Conservation (phyloP, 169 alveolate species). For the Babesia ovata region DNA sequence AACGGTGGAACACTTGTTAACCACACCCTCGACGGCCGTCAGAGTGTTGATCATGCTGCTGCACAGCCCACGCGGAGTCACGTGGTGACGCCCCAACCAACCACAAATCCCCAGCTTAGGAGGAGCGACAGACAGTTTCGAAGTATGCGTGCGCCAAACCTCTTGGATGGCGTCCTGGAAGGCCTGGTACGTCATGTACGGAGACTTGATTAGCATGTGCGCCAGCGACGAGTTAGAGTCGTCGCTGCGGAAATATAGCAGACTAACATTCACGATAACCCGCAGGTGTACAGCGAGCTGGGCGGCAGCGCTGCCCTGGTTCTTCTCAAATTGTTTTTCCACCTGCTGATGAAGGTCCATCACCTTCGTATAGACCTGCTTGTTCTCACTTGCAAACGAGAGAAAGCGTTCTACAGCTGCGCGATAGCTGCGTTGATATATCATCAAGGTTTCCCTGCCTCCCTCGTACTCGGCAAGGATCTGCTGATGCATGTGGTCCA, state of each 20-base stretch:
- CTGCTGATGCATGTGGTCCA: conserved; percentile 54
- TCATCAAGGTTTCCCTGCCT: conserved; percentile 29
- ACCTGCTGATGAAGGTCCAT: conserved; percentile 54
- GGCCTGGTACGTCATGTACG: conserved; percentile 81
- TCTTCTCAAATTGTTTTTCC: conserved; percentile 42
- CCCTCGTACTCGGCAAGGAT: conserved; percentile 66
- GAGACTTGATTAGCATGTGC: conserved; percentile 70
- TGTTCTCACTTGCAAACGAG: conserved; percentile 63
- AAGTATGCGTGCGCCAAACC: conserved; percentile 75
- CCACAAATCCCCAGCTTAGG: conserved; percentile 92
- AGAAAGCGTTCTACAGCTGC: conserved; percentile 61
- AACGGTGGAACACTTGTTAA: conserved; percentile 91
- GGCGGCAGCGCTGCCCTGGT: conserved; percentile 40
- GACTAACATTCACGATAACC: conserved; percentile 70
- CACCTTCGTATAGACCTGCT: conserved; percentile 57
- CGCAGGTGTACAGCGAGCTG: conserved; percentile 75
- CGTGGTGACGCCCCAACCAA: conserved; percentile 93
- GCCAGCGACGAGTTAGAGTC: conserved; percentile 63
- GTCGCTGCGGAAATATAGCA: conserved; percentile 68
- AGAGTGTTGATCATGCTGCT: conserved; percentile 88
- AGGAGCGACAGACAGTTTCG: conserved; percentile 66
- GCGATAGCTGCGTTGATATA: conserved; percentile 48
- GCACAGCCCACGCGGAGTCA: conserved; percentile 96
- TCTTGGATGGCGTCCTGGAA: conserved; percentile 84
- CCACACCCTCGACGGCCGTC: conserved; percentile 96